Evolutionary conservation across 768 basidiomycete genomes (phyloP).

Genomic region (Agaricus blazei): DNA sequence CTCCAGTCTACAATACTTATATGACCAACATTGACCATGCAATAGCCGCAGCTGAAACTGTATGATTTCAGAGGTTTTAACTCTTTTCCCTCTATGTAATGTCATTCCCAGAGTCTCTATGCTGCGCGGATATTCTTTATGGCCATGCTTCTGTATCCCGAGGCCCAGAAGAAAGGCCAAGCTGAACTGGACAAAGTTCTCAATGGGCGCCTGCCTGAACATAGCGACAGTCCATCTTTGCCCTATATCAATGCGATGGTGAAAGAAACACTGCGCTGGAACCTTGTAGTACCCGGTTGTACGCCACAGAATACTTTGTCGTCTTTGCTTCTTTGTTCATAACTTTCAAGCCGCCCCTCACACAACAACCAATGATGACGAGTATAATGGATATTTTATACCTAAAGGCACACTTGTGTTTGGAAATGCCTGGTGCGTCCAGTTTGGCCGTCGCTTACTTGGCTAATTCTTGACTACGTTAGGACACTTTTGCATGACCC

Average conservation of each 20-base stretch:
- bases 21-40: no score
- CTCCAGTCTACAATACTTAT: neutral
- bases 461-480: neutral
- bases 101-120: slow-evolving; percentile 8
- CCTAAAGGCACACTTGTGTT: slow-evolving; percentile 35
- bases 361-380: slow-evolving; percentile 25
- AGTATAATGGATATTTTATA: slow-evolving; percentile 31
- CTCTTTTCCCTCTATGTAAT: neutral
- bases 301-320: neutral
- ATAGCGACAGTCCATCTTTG: slow-evolving; percentile 15
- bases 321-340: no score
- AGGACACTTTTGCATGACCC: slow-evolving; percentile 12
- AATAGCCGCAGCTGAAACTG: slow-evolving; percentile 11
- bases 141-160: slow-evolving; percentile 16
- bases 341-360: slow-evolving; percentile 22
- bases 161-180: slow-evolving; percentile 25
- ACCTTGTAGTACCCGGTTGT: slow-evolving; percentile 18
- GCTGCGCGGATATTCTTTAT: slow-evolving; percentile 14
- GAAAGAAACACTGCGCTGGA: slow-evolving; percentile 21
- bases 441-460: neutral
- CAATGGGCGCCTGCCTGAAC: slow-evolving; percentile 23
- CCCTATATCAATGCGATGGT: slow-evolving; percentile 21
- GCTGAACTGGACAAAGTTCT: slow-evolving; percentile 30
- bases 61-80: neutral
- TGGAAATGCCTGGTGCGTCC: slow-evolving; percentile 31